These are phyloP conservation scores for Durusdinium trenchii DNA, from an alignment of 73 alveolate genomes.

Conservation along the genomic window DNA sequence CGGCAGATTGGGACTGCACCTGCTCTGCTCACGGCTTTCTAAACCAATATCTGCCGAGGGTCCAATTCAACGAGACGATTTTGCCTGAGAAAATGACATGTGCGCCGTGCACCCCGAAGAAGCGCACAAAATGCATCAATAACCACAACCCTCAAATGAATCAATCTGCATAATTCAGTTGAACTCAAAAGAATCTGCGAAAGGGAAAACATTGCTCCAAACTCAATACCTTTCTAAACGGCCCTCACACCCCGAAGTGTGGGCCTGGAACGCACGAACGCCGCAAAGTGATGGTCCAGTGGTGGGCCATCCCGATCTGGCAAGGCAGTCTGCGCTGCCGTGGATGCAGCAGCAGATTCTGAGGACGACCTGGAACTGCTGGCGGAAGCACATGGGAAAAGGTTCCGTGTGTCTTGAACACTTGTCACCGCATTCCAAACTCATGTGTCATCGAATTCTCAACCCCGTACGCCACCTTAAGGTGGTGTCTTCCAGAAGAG, in stretches of 20 bases:
- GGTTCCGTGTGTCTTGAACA: not conserved
- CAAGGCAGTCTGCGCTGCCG: slow-evolving; percentile 48
- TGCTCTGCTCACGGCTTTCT: not conserved
- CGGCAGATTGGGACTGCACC: not conserved
- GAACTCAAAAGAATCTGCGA: not conserved
- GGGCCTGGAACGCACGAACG: slow-evolving; percentile 80
- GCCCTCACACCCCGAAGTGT: not conserved
- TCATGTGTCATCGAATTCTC: not conserved
- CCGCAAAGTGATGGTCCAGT: slow-evolving; percentile 84
- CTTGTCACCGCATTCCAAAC: too few species aligned
- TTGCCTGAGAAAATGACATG: slow-evolving; percentile 3
- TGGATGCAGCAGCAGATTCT: slow-evolving; percentile 42
- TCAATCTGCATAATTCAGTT: not conserved
- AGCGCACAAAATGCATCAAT: not conserved
- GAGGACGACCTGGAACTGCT: slow-evolving; percentile 58
- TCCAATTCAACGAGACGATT: slow-evolving; percentile 61
- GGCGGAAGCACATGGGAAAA: not conserved
- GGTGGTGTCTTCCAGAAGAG: slow-evolving; percentile 27
- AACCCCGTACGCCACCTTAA: slow-evolving; percentile 12
- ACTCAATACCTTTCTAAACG: not conserved
- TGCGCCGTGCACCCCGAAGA: not conserved
- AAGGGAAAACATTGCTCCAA: not conserved
- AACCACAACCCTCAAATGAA: not conserved
- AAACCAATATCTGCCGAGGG: not conserved
- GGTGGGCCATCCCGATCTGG: slow-evolving; percentile 91